A percentile compares a stretch with the other conserved stretches of the same genome.
phyloP scores from a whole-genome alignment of 305 asterid genomes.

The Fraxinus sp. region DNA sequence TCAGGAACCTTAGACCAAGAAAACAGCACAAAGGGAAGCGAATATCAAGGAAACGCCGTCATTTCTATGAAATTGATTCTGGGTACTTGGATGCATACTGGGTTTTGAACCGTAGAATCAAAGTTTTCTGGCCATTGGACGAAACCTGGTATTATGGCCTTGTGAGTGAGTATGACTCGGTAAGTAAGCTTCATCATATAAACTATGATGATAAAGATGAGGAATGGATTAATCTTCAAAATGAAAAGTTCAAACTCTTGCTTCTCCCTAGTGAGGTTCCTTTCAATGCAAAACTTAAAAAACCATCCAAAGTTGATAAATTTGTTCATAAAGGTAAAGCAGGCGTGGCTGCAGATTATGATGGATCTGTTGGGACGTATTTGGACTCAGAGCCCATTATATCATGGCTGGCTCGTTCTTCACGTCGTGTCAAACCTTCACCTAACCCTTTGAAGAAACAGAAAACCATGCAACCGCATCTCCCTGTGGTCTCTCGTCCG shows the following conservation, averaged over 20 bases:
- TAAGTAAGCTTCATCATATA: slow-evolving; percentile 69
- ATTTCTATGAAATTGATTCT: slow-evolving; percentile 75
- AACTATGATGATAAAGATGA: slow-evolving; percentile 94
- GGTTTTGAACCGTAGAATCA: slow-evolving; percentile 72
- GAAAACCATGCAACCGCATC: slow-evolving; percentile 40
- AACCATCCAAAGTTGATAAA: slow-evolving; percentile 34
- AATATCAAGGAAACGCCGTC: slow-evolving; percentile 77
- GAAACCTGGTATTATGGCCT: slow-evolving; percentile 93
- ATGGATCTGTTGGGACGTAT: slow-evolving; percentile 40
- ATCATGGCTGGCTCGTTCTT: slow-evolving; percentile 84
- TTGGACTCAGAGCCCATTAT: slow-evolving; percentile 89
- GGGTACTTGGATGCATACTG: slow-evolving; percentile 67
- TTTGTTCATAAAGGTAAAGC: slow-evolving; percentile 35
- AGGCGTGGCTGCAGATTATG: slow-evolving; percentile 44
- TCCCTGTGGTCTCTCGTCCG: slow-evolving; percentile 38
- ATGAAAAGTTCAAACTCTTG: slow-evolving; percentile 87
- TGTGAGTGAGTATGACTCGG: slow-evolving; percentile 75
- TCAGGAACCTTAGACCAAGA: slow-evolving; percentile 77
- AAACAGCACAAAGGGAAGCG: slow-evolving; percentile 58
- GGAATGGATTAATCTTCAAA: slow-evolving; percentile 86
- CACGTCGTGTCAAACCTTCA: slow-evolving; percentile 65
- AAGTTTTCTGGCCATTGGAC: slow-evolving; percentile 94
- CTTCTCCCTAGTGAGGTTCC: slow-evolving; percentile 90
- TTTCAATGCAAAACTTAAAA: slow-evolving; percentile 44
- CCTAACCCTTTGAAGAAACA: slow-evolving; percentile 57